Percentiles rank a stretch among this genome's conserved stretches.
Conservation (phyloP, 225 moss, liverwort and hornwort genomes). For the Polytrichum commune region DNA sequence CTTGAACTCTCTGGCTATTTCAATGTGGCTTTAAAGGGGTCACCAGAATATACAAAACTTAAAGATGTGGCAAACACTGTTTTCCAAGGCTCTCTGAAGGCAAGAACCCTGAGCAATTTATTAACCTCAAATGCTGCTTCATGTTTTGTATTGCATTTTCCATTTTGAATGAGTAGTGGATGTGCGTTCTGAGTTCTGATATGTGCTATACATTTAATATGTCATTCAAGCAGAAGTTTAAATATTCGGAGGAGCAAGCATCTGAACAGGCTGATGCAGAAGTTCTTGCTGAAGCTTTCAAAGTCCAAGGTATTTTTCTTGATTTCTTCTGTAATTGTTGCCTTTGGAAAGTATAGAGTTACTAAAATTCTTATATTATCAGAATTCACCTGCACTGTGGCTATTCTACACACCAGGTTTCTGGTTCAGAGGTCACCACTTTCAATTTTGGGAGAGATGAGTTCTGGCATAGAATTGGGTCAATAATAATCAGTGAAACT, state of each 20-base stretch:
- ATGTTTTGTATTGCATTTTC: not conserved
- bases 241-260: not conserved
- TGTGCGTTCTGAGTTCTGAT: no score
- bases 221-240: slow-evolving; percentile 8
- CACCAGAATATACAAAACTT: slow-evolving; percentile 34
- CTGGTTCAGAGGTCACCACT: no score
- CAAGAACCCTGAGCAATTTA: slow-evolving; percentile 2
- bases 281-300: slow-evolving; percentile 65
- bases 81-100: slow-evolving; percentile 42
- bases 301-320: slow-evolving; percentile 41
- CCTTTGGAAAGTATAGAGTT: no score
- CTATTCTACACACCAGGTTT: no score
- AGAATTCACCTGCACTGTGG: no score
- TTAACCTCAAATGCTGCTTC: not conserved
- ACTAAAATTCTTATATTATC: no score
- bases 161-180: no score
- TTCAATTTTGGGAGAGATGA: no score
- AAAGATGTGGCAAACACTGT: slow-evolving; percentile 29
- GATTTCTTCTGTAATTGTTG: not conserved
- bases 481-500: no score
- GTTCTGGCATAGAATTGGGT: no score
- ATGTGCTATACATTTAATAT: not conserved
- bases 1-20: slow-evolving; percentile 48
- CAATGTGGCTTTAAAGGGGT: slow-evolving; percentile 30
- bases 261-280: slow-evolving; percentile 22